Evolutionary conservation across 176 grass and related monocot species (phyloP).

Genomic region (Bonia amplexicaulis): DNA sequence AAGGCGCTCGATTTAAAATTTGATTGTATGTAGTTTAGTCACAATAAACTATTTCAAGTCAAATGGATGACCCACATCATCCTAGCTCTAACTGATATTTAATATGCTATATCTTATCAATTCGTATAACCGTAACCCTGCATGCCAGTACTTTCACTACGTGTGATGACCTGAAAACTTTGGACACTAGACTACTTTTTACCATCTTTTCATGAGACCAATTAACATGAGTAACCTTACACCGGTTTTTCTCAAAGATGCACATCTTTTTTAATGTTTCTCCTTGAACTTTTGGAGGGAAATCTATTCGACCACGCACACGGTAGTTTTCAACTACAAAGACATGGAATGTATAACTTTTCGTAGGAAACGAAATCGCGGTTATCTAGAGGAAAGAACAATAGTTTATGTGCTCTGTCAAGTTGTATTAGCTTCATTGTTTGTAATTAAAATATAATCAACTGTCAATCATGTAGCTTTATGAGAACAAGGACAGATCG

Average conservation of each 20-base stretch:
- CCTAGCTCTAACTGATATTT: constrained; percentile 21
- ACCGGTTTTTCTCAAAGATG: constrained; percentile 27
- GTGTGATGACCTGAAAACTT: constrained; percentile 43
- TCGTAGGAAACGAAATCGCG: constrained; percentile 1
- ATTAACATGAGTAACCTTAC: constrained; percentile 42
- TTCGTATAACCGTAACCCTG: constrained; percentile 31
- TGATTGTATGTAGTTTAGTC: constrained; percentile 39
- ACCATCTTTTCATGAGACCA: constrained; percentile 45
- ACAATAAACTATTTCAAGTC: constrained; percentile 45
- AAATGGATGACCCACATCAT: constrained; percentile 46
- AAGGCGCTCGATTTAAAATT: constrained; percentile 7
- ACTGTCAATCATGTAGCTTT: constrained; percentile 44
- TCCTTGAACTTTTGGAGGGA: constrained; percentile 31
- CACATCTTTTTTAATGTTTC: constrained; percentile 21
- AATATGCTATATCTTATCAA: constrained; percentile 42
- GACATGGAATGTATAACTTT: constrained; percentile 31
- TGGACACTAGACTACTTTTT: constrained; percentile 46
- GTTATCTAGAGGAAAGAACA: constrained; percentile 5
- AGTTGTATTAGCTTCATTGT: constrained; percentile 35
- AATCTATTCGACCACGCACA: constrained; percentile 10
- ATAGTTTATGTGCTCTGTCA: constrained; percentile 22
- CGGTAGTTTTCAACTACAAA: constrained; percentile 32
- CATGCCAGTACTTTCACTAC: constrained; percentile 41
- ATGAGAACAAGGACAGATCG: constrained; percentile 29
- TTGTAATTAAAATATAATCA: constrained; percentile 33